These are phyloP conservation scores for Malus hybrid DNA, from an alignment of 331 rosid genomes.

Conservation along the genomic window DNA sequence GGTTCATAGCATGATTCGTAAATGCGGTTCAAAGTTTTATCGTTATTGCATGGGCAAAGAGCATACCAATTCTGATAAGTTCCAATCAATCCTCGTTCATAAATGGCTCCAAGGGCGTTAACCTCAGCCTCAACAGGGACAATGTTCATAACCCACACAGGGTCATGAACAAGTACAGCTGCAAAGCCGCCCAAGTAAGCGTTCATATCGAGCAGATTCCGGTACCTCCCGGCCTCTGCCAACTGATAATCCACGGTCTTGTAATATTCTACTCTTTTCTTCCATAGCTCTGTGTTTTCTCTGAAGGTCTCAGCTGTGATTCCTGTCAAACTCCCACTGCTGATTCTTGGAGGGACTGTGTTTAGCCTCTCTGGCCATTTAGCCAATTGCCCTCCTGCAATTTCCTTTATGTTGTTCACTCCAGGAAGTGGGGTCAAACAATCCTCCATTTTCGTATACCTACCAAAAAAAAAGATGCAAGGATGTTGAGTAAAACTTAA, in stretches of 20 bases:
- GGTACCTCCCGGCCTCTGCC: constrained; percentile 66
- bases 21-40: not conserved
- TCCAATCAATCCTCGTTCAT: constrained; percentile 88
- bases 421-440: constrained; percentile 86
- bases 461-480: not conserved
- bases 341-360: constrained; percentile 76
- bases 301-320: constrained; percentile 51
- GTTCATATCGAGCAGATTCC: constrained; percentile 90
- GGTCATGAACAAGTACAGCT: constrained; percentile 68
- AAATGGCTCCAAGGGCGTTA: constrained; percentile 79
- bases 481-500: not conserved
- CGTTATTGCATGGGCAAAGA: not conserved
- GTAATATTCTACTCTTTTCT: constrained; percentile 58
- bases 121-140: constrained; percentile 70
- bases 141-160: constrained; percentile 89
- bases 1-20: not conserved
- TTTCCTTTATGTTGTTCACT: constrained; percentile 47
- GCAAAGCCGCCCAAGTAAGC: constrained; percentile 85
- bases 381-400: constrained; percentile 63
- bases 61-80: constrained; percentile 91
- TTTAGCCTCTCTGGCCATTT: constrained; percentile 82
- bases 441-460: constrained; percentile 77
- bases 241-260: constrained; percentile 57
- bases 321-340: constrained; percentile 52
- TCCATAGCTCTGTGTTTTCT: constrained; percentile 57